Evolutionary conservation across 208 protist species (phyloP).

Genomic region (Angomonas desouzai): DNA sequence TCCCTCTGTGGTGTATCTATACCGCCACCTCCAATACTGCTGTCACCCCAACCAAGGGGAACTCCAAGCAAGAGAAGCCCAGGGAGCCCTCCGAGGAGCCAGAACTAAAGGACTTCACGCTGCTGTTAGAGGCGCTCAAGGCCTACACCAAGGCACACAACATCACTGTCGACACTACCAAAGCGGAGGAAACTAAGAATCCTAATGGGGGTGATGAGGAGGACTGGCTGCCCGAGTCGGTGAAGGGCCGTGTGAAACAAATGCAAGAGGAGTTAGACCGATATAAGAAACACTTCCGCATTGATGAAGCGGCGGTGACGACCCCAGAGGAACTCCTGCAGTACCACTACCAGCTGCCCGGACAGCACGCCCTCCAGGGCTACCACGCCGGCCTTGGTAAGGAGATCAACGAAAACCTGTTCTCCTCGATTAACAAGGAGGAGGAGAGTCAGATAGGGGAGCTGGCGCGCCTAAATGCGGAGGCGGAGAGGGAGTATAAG

Average conservation of each 20-base stretch:
- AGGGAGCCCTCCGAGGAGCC: neutral
- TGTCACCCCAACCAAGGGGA: neutral
- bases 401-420: neutral
- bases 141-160: neutral
- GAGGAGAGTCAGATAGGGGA: slow-evolving; percentile 3
- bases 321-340: slow-evolving; percentile 3
- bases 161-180: no score
- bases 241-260: neutral
- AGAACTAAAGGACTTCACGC: neutral
- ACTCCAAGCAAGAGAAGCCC: neutral
- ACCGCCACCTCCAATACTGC: neutral
- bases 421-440: neutral
- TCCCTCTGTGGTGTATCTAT: neutral
- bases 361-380: neutral
- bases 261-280: neutral
- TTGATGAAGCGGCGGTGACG: neutral
- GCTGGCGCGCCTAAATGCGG: neutral
- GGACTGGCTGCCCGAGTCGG: neutral
- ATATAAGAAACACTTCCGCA: neutral
- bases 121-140: neutral
- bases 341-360: slow-evolving; percentile 5
- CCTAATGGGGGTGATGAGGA: neutral
- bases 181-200: neutral
- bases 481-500: neutral
- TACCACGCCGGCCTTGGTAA: neutral